Base-by-base conservation (phyloP, 2,329 filamentous ascomycete species). In the Cytospora piceicola region DNA sequence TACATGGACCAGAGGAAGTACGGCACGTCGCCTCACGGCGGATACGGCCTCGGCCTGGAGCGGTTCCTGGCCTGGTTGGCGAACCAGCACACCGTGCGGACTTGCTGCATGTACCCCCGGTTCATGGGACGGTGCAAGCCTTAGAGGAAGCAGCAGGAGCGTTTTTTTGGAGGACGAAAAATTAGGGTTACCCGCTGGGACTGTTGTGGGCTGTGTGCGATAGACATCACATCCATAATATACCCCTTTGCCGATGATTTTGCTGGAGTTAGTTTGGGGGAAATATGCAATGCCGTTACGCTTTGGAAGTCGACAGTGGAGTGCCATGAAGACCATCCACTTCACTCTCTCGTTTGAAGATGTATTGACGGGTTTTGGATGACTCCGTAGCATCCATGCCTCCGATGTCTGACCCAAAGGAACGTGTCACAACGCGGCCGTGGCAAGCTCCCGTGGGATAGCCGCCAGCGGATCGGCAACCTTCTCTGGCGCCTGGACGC, bases 1-100 rank as follows among this genome's bases (percentile, higher is more conserved):
- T 99, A 98, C 82, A 96, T 93, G 36, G 95, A 97, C 80, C 93
- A 97, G 86, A 85, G 94, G 76, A 96, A 95, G 92, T 97, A 98
- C 75, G 95, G 95, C 64, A 93, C 91, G 63, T 93, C 91, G 54
- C 93, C 93, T 32, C 94, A 98, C 79, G 93, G 93, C 69, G 94
- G 94, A 63, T 98, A 97, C 77, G 94, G 94, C 61, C 84, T 99
- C 58, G 95, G 95, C 71, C 85, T 97, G 60, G 94, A 98, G 83
- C 88, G 94, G 56, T 88, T 89, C 77, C 77, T 89, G 49, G 86
- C 86, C 17, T 88, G 86, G 86, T 77, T 90, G 71, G 83, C 82
- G 71, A 86, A 88, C 77, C 85, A 87, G 76, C 85, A 86, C 75
- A 88, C 85, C 20, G 87, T 90, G 61, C 82, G 87, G 63, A 85